Conservation (phyloP, 371 early-diverging fungal species). For the Mucor velutinosus region DNA sequence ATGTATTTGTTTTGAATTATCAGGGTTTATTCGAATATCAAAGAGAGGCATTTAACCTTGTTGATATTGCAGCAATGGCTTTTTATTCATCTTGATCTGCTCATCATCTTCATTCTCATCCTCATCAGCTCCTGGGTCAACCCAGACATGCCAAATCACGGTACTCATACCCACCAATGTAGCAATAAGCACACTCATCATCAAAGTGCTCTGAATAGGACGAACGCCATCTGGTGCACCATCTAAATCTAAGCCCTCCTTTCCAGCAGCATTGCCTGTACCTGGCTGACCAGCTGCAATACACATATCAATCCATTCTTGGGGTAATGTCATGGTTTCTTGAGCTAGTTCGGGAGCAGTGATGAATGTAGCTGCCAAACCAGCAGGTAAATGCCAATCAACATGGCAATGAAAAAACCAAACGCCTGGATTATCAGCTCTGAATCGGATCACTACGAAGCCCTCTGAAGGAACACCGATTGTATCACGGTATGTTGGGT, state of each 20-base stretch:
- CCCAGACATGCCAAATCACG: slow-evolving; percentile 70
- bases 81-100: background rate
- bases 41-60: background rate
- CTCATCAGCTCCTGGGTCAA: slow-evolving; percentile 28
- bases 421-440: slow-evolving; percentile 62
- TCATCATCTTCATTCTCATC: slow-evolving; percentile 18
- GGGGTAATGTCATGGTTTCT: slow-evolving; percentile 30
- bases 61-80: slow-evolving; percentile 8
- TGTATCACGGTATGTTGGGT: slow-evolving; percentile 67
- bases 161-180: slow-evolving; percentile 68
- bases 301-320: slow-evolving; percentile 49
- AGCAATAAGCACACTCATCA: slow-evolving; percentile 61
- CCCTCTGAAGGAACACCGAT: slow-evolving; percentile 57
- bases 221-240: slow-evolving; percentile 53
- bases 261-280: slow-evolving; percentile 59
- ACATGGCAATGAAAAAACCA: slow-evolving; percentile 59
- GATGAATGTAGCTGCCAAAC: slow-evolving; percentile 55
- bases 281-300: slow-evolving; percentile 43
- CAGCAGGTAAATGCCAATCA: slow-evolving; percentile 38
- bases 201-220: slow-evolving; percentile 45
- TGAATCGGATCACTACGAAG: slow-evolving; percentile 68
- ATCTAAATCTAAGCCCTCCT: slow-evolving; percentile 52
- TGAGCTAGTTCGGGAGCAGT: slow-evolving; percentile 60
- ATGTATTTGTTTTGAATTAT: background rate
- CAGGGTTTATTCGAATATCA: background rate